Conservation (phyloP, 805 yeast species). For the Lachancea cidri region DNA sequence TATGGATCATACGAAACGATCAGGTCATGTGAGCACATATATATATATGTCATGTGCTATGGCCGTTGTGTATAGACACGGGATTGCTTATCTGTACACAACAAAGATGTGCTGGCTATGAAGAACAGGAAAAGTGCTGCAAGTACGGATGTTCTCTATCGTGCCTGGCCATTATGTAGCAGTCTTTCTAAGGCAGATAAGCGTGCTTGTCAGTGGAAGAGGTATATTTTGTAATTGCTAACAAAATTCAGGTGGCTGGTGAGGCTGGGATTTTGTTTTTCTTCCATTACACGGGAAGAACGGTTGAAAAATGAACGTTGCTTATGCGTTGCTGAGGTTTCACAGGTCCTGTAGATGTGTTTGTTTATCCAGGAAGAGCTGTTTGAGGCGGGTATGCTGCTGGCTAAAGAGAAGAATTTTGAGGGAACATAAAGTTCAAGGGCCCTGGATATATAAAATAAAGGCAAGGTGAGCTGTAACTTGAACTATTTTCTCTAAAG, state of each 20-base stretch:
- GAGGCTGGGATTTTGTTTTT: background rate
- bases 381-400: background rate
- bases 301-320: background rate
- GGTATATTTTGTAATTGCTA: background rate
- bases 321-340: background rate
- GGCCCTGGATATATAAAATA: background rate
- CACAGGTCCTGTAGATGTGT: background rate
- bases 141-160: too few species aligned
- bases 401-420: background rate
- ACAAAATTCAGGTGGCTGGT: background rate
- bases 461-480: background rate
- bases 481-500: background rate
- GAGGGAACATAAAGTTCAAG: background rate
- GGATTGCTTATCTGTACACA: too few species aligned
- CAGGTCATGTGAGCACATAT: background rate
- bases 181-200: background rate
- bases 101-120: too few species aligned
- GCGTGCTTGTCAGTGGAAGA: background rate
- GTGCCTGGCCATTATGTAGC: too few species aligned
- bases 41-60: background rate
- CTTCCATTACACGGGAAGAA: background rate
- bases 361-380: background rate
- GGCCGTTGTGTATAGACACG: background rate
- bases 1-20: background rate
- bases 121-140: too few species aligned